Evolutionary conservation across 192 early-diverging fungal species (phyloP).

Genomic region (Backusella tarrabulga): DNA sequence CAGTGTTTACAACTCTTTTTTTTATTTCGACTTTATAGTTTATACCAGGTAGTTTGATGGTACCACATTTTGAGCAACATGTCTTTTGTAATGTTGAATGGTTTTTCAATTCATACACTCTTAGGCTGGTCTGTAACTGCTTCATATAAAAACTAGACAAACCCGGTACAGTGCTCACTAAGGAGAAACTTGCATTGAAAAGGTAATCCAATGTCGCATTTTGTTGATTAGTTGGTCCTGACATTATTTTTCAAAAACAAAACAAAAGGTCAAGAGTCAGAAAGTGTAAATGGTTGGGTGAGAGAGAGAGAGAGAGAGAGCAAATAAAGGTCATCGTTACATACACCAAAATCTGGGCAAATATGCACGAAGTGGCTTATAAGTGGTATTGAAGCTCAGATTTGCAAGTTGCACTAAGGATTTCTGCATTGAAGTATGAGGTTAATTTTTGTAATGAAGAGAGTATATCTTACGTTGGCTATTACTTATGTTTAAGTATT

Average conservation of each 20-base stretch:
- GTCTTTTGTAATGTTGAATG: background rate
- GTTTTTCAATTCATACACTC: background rate
- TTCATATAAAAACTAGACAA: constrained; percentile 2
- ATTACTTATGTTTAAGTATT: no score
- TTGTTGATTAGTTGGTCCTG: background rate
- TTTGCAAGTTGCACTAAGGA: no score
- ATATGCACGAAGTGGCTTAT: no score
- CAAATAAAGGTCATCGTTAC: no score
- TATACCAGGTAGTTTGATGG: background rate
- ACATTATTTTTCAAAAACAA: background rate
- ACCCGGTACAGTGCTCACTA: background rate
- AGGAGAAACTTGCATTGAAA: background rate
- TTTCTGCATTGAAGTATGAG: no score
- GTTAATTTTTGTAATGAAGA: no score
- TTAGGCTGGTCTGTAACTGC: background rate
- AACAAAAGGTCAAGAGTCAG: background rate
- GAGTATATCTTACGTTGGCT: no score
- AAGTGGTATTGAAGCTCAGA: no score
- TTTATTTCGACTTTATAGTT: constrained; percentile 1
- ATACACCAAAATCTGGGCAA: no score
- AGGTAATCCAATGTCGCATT: background rate
- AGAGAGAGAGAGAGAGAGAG: background rate
- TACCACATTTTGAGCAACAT: background rate
- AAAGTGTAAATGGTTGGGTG: background rate
- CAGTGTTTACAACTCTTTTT: background rate